phyloP scores from a whole-genome alignment of 2,329 filamentous ascomycete species.

The Ceratocystis smalleyi region DNA sequence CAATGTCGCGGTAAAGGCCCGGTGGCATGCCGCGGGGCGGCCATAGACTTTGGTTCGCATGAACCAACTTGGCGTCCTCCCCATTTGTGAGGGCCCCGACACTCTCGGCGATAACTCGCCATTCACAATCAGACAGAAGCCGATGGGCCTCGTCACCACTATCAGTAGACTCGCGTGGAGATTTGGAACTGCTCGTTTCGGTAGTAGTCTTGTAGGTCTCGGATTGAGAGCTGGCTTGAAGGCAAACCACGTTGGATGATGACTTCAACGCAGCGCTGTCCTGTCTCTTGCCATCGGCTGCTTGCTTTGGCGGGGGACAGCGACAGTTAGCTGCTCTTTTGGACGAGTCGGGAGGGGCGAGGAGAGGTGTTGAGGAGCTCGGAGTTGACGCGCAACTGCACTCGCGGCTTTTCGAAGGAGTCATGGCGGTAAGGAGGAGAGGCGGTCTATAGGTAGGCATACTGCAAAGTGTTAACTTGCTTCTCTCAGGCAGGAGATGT shows the following conservation, averaged over 20 bases:
- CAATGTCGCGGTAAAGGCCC: conserved; percentile 35
- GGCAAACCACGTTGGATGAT: background rate
- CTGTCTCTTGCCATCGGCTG: background rate
- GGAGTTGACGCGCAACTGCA: background rate
- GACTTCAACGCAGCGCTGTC: background rate
- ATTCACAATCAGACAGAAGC: conserved; percentile 12
- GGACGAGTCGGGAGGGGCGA: background rate
- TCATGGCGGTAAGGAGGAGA: background rate
- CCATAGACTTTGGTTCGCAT: conserved; percentile 30
- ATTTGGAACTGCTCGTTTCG: no score
- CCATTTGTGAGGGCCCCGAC: conserved; percentile 10
- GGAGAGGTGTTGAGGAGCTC: background rate
- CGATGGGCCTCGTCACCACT: background rate
- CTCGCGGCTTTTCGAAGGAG: background rate
- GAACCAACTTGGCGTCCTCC: conserved; percentile 29
- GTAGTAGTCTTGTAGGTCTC: no score
- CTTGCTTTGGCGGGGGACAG: background rate
- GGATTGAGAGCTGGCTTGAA: background rate
- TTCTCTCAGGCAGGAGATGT: background rate
- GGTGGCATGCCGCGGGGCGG: conserved; percentile 33
- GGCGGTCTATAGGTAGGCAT: background rate
- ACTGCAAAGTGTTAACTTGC: background rate
- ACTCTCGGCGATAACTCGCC: conserved; percentile 13
- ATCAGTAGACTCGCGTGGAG: background rate
- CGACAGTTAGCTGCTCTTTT: background rate